Percentiles rank a stretch among this genome's conserved stretches.
These are phyloP conservation scores for Limnanthes douglasii DNA, from an alignment of 345 rosid genomes.

Conservation along the genomic window DNA sequence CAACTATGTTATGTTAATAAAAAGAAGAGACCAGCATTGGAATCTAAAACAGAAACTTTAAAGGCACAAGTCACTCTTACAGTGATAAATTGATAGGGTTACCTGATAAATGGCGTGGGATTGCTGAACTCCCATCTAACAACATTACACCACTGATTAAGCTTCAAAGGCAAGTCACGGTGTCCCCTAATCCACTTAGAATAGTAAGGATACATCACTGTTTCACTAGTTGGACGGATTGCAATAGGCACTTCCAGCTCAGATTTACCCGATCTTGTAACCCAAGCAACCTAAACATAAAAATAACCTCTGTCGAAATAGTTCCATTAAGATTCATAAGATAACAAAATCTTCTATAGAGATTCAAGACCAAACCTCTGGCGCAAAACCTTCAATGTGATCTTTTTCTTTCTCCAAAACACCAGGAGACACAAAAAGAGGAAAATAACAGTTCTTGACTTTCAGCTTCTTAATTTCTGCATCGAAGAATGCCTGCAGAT, in stretches of 20 bases:
- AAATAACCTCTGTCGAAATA: too few relatives aligned
- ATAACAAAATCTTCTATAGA: background rate
- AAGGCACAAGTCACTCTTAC: background rate
- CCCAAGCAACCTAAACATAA: constrained; percentile 84
- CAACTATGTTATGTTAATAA: too few relatives aligned
- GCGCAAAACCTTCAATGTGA: constrained; percentile 92
- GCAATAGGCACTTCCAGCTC: constrained; percentile 91
- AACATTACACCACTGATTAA: constrained; percentile 99
- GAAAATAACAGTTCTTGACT: constrained; percentile 88
- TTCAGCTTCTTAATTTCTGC: constrained; percentile 88
- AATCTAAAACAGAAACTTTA: too few relatives aligned
- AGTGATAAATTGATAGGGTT: constrained; percentile 1
- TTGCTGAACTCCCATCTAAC: constrained; percentile 99
- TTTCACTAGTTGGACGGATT: constrained; percentile 96
- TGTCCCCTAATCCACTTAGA: constrained; percentile 99
- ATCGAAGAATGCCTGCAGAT: constrained; percentile 71
- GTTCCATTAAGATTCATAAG: constrained; percentile 6
- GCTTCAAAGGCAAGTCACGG: constrained; percentile 90
- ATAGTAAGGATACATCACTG: constrained; percentile 94
- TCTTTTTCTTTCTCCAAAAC: constrained; percentile 88
- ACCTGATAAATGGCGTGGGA: constrained; percentile 99
- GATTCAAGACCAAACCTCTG: constrained; percentile 42
- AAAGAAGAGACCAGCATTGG: too few relatives aligned
- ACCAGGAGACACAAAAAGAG: constrained; percentile 84
- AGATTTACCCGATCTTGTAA: constrained; percentile 80